Conservation (phyloP, 2,329 filamentous ascomycete species). For the Ilyonectria mors-panacis region DNA sequence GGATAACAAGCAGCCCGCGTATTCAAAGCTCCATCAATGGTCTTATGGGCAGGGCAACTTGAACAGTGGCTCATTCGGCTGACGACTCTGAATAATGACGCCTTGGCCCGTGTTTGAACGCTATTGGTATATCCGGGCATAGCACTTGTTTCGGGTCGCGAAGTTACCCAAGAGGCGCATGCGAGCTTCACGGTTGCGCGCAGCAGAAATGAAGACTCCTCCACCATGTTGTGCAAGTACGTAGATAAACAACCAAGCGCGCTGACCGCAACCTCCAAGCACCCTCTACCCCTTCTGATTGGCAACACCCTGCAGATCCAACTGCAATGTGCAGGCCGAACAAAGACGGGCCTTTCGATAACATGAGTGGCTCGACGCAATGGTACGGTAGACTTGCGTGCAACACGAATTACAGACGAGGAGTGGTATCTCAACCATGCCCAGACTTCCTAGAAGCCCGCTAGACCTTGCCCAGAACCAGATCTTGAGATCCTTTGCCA, state of each 20-base stretch:
- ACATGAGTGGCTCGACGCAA: not conserved
- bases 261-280: conserved; percentile 2
- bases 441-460: not conserved
- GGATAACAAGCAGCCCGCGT: not conserved
- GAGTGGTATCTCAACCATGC: not conserved
- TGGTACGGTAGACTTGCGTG: not conserved
- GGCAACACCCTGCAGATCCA: conserved; percentile 3
- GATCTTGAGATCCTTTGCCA: conserved; percentile 13
- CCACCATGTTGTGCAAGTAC: too few relatives aligned
- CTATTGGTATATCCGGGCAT: not conserved
- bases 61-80: not conserved
- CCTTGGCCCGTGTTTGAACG: not conserved
- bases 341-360: not conserved
- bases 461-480: not conserved
- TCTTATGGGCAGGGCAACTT: not conserved
- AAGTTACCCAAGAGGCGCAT: not conserved
- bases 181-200: not conserved
- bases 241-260: conserved; percentile 2
- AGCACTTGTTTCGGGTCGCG: not conserved
- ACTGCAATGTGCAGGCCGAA: not conserved
- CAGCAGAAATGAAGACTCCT: not conserved
- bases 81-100: not conserved
- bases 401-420: not conserved
- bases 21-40: not conserved
- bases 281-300: not conserved